Evolutionary conservation across 768 basidiomycete species (phyloP).

Genomic region (Termitomyces heimii): DNA sequence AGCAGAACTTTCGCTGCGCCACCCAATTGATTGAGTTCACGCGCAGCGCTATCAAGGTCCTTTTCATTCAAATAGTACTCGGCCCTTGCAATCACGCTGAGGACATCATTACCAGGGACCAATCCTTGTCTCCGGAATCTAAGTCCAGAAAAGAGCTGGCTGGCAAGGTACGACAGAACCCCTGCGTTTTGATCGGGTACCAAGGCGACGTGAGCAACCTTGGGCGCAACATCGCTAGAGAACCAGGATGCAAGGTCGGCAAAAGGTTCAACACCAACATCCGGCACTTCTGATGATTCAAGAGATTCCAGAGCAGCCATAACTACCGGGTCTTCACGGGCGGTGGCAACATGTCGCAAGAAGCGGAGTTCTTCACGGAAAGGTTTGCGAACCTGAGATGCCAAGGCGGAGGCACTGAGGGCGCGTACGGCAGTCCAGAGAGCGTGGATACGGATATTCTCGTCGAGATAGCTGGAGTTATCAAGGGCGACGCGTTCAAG

Average conservation of each 20-base stretch:
- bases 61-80: conserved; percentile 89
- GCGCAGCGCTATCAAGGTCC: conserved; percentile 82
- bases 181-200: conserved; percentile 91
- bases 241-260: conserved; percentile 93
- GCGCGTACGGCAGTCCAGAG: conserved; percentile 93
- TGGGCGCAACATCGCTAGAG: conserved; percentile 72
- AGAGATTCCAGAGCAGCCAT: conserved; percentile 61
- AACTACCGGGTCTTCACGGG: conserved; percentile 66
- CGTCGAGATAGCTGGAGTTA: conserved; percentile 86
- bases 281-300: conserved; percentile 68
- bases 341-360: conserved; percentile 66
- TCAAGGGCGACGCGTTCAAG: conserved; percentile 89
- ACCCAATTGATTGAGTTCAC: conserved; percentile 87
- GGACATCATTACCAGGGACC: conserved; percentile 75
- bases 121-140: conserved; percentile 78
- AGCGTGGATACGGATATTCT: conserved; percentile 87
- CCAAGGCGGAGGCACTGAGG: conserved; percentile 56
- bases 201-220: conserved; percentile 82
- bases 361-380: conserved; percentile 90
- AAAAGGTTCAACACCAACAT: conserved; percentile 81
- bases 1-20: conserved; percentile 74
- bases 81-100: conserved; percentile 83
- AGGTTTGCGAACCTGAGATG: conserved; percentile 63
- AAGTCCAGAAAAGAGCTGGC: conserved; percentile 67
- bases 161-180: conserved; percentile 80